Percentiles rank a stretch among this genome's conserved stretches.
Evolutionary conservation across 1,284 basidiomycete species (phyloP).

Genomic region (Sparassis latifolia): DNA sequence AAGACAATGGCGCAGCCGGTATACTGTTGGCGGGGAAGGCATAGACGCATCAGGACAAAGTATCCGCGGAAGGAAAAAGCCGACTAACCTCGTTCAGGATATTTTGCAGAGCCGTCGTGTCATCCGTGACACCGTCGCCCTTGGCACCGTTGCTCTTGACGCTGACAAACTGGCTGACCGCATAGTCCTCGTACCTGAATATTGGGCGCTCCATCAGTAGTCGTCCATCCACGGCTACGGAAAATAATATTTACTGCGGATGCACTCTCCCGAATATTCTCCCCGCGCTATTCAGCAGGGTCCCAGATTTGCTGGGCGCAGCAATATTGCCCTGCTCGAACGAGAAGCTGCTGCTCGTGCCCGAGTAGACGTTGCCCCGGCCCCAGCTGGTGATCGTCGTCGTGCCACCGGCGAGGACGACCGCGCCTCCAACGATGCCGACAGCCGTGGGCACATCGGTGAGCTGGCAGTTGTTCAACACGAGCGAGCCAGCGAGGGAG

Average conservation of each 20-base stretch:
- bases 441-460: constrained; percentile 50
- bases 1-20: constrained; percentile 73
- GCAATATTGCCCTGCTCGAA: constrained; percentile 47
- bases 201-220: constrained; percentile 23
- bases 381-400: constrained; percentile 61
- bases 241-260: constrained; percentile 17
- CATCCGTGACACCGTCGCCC: constrained; percentile 73
- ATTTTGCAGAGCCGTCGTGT: constrained; percentile 60
- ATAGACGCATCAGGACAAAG: neutral
- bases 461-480: constrained; percentile 52
- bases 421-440: constrained; percentile 39
- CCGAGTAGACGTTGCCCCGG: constrained; percentile 62
- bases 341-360: constrained; percentile 31
- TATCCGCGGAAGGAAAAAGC: neutral
- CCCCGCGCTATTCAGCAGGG: constrained; percentile 49
- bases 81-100: constrained; percentile 44
- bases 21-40: constrained; percentile 35
- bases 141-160: constrained; percentile 64
- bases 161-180: constrained; percentile 59
- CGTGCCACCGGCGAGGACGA: constrained; percentile 47
- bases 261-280: constrained; percentile 51
- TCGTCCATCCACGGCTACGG: neutral
- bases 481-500: constrained; percentile 42
- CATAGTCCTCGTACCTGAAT: constrained; percentile 60
- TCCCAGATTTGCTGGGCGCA: constrained; percentile 45